Percentiles rank a stretch among this genome's conserved stretches.
Evolutionary conservation across 148 eudicot species (phyloP).

Genomic region (Chenopodium berlandieri): DNA sequence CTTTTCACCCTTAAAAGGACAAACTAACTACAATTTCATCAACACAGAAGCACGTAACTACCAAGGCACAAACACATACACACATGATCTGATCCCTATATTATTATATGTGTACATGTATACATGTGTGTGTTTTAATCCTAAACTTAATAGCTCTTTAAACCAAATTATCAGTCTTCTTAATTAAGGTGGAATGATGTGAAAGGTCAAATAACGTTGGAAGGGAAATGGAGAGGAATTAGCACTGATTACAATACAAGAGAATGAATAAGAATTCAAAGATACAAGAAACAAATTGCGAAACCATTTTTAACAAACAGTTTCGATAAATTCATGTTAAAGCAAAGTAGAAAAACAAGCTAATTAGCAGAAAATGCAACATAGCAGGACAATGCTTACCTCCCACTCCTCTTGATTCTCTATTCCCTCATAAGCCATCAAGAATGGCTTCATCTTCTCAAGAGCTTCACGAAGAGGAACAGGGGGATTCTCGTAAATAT

Average conservation of each 20-base stretch:
- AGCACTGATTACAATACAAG: background rate
- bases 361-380: too few species aligned
- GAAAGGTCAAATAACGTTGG: background rate
- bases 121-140: background rate
- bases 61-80: background rate
- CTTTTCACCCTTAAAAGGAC: background rate
- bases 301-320: too few species aligned
- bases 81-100: background rate
- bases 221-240: background rate
- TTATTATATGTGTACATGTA: too few species aligned
- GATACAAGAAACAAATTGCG: too few species aligned
- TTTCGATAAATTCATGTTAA: too few species aligned
- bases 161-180: background rate
- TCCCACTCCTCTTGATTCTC: conserved; percentile 87
- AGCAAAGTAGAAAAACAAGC: too few species aligned
- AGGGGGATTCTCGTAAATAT: conserved; percentile 84
- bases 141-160: background rate
- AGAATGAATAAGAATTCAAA: background rate
- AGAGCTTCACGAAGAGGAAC: conserved; percentile 73
- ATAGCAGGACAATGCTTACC: conserved; percentile 36
- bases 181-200: too few species aligned
- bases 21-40: background rate
- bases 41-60: background rate
- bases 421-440: conserved; percentile 78
- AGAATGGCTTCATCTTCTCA: conserved; percentile 88